These are phyloP conservation scores for Thermomyces lanuginosus DNA, from an alignment of 2,329 filamentous ascomycete genomes.

Conservation along the genomic window DNA sequence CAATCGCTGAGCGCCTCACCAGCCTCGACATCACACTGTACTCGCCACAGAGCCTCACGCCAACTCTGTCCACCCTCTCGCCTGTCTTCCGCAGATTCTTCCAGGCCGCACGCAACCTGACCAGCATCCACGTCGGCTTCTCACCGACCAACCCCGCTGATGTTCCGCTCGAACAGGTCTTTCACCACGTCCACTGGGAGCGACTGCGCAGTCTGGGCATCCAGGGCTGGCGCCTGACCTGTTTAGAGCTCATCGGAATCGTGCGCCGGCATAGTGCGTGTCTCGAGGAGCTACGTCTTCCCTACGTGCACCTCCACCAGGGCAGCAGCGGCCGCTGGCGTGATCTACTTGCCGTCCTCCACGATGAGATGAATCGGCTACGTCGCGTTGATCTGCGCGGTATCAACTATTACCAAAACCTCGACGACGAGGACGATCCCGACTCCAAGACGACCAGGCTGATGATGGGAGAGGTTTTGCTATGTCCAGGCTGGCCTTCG, in stretches of 20 bases:
- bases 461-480: too few relatives aligned
- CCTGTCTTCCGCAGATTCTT: slow-evolving; percentile 43
- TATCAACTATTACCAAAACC: slow-evolving; percentile 35
- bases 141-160: slow-evolving; percentile 40
- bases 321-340: slow-evolving; percentile 45
- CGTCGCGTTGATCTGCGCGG: slow-evolving; percentile 47
- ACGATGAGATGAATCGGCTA: slow-evolving; percentile 39
- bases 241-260: slow-evolving; percentile 44
- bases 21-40: slow-evolving; percentile 50
- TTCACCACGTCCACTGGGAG: slow-evolving; percentile 46
- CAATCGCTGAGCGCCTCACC: slow-evolving; percentile 40
- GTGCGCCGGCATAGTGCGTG: slow-evolving; percentile 39
- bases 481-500: too few relatives aligned
- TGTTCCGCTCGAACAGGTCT: slow-evolving; percentile 43
- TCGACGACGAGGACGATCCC: slow-evolving; percentile 7
- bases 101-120: slow-evolving; percentile 41
- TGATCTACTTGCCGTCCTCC: slow-evolving; percentile 41
- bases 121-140: slow-evolving; percentile 49
- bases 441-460: slow-evolving; percentile 8
- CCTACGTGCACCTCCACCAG: slow-evolving; percentile 44
- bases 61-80: slow-evolving; percentile 42
- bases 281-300: slow-evolving; percentile 42
- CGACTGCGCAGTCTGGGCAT: slow-evolving; percentile 48
- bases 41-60: slow-evolving; percentile 39
- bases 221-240: slow-evolving; percentile 45